phyloP scores from a whole-genome alignment of 805 yeast species.

The Myxozyma vanderwaltii region DNA sequence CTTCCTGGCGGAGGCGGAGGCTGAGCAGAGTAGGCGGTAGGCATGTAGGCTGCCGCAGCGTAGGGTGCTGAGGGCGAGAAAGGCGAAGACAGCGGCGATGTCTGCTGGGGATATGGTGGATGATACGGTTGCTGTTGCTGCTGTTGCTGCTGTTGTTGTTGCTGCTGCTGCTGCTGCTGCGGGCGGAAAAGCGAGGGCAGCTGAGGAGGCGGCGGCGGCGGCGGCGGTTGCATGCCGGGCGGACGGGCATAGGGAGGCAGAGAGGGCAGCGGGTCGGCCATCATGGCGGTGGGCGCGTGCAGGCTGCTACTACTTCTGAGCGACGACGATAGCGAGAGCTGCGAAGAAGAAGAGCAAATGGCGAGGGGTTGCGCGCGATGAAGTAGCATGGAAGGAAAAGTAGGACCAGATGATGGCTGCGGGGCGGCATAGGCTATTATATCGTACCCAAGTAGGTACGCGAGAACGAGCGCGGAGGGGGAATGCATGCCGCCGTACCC shows the following conservation, averaged over 20 bases:
- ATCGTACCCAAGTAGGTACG: not conserved
- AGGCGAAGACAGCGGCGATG: slow-evolving; percentile 9
- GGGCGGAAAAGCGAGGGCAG: slow-evolving; percentile 17
- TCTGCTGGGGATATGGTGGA: not conserved
- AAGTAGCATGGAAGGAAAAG: not conserved
- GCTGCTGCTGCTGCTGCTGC: not conserved
- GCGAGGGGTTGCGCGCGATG: not conserved
- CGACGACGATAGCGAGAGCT: too few species aligned
- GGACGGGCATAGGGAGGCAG: slow-evolving; percentile 3
- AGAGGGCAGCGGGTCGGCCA: slow-evolving; percentile 28
- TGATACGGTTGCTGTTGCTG: not conserved
- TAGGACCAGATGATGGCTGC: not conserved
- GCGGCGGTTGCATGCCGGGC: slow-evolving; percentile 6
- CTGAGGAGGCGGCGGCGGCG: slow-evolving; percentile 6
- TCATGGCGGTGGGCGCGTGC: slow-evolving; percentile 12
- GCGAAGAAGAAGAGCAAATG: too few species aligned
- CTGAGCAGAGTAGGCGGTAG: slow-evolving; percentile 6
- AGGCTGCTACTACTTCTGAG: too few species aligned
- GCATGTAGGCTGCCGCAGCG: slow-evolving; percentile 15
- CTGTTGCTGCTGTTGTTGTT: not conserved
- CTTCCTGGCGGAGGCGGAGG: too few species aligned
- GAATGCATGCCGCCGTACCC: slow-evolving; percentile 8
- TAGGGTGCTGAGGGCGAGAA: slow-evolving; percentile 7
- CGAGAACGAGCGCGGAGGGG: not conserved
- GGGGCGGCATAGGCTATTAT: slow-evolving; percentile 1